Evolutionary conservation across 805 yeast genomes (phyloP).

Genomic region (Saturnispora gosingensis): DNA sequence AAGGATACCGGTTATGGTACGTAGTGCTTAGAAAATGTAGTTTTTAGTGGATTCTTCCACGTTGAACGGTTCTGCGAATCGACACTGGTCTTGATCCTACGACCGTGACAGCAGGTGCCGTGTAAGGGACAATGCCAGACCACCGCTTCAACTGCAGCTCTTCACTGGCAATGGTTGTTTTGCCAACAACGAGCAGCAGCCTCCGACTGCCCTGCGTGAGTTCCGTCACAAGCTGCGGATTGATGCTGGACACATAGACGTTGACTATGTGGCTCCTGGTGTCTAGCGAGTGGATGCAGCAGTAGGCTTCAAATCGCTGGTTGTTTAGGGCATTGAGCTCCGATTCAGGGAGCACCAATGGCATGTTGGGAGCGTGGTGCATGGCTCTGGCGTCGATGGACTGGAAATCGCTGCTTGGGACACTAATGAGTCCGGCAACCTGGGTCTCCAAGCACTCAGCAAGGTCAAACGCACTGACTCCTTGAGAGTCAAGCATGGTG

Average conservation of each 20-base stretch:
- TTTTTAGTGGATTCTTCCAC: conserved; percentile 18
- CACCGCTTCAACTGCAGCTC: conserved; percentile 18
- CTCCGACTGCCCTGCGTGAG: conserved; percentile 15
- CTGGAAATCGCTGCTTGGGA: conserved; percentile 21
- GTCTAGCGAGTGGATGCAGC: conserved; percentile 61
- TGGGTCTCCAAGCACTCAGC: conserved; percentile 32
- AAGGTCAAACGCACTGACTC: conserved; percentile 28
- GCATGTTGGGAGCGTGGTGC: conserved; percentile 7
- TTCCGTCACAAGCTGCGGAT: conserved; percentile 14
- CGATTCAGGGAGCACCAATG: conserved; percentile 21
- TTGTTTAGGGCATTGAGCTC: conserved; percentile 9
- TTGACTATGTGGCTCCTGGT: conserved; percentile 32
- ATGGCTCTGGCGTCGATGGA: background rate
- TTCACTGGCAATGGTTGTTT: conserved; percentile 53
- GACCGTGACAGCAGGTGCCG: conserved; percentile 31
- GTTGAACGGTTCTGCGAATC: conserved; percentile 37
- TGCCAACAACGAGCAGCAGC: conserved; percentile 46
- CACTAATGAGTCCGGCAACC: conserved; percentile 31
- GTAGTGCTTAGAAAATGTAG: background rate
- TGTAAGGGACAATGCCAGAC: conserved; percentile 27
- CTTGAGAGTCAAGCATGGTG: conserved; percentile 25
- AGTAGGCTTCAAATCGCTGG: conserved; percentile 39
- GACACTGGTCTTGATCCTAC: conserved; percentile 40
- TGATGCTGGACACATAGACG: conserved; percentile 30
- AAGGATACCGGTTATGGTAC: background rate